phyloP scores from a whole-genome alignment of 352 stramenopile species.

The Phytophthora fragariaefolia region DNA sequence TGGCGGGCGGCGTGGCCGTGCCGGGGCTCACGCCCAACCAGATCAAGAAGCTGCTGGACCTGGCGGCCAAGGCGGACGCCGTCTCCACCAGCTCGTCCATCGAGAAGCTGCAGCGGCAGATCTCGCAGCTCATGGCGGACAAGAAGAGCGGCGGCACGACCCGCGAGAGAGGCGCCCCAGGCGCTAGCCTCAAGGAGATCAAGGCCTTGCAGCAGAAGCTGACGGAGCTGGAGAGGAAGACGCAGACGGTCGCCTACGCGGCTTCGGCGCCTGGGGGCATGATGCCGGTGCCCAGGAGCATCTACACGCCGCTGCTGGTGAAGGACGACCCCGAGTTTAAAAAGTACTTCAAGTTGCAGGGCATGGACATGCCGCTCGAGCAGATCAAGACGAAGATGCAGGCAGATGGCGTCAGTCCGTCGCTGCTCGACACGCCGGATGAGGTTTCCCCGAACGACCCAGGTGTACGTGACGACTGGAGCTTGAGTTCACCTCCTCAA shows the following conservation, averaged over 20 bases:
- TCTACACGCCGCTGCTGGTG: constrained; percentile 71
- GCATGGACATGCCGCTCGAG: constrained; percentile 78
- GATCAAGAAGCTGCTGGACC: constrained; percentile 72
- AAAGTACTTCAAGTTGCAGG: constrained; percentile 89
- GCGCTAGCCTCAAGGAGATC: constrained; percentile 75
- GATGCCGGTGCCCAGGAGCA: constrained; percentile 21
- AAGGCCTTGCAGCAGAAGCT: constrained; percentile 80
- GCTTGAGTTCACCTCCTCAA: background rate
- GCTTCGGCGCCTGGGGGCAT: constrained; percentile 17
- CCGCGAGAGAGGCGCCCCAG: constrained; percentile 43
- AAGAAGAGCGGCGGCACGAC: constrained; percentile 28
- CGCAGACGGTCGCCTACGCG: constrained; percentile 54
- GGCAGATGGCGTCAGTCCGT: constrained; percentile 63
- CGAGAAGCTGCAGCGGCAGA: constrained; percentile 75
- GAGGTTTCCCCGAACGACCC: constrained; percentile 79
- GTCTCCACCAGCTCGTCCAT: constrained; percentile 55
- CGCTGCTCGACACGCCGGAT: constrained; percentile 73
- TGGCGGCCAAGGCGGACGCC: constrained; percentile 64
- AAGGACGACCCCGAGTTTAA: constrained; percentile 73
- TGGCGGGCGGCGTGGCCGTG: constrained; percentile 45
- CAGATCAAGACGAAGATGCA: constrained; percentile 88
- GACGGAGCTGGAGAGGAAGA: constrained; percentile 77
- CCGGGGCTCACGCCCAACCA: constrained; percentile 65
- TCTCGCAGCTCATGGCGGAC: constrained; percentile 72
- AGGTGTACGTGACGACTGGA: constrained; percentile 51